Evolutionary conservation across 2,329 filamentous ascomycete species (phyloP).

Genomic region (Cryphonectria nitschkei): DNA sequence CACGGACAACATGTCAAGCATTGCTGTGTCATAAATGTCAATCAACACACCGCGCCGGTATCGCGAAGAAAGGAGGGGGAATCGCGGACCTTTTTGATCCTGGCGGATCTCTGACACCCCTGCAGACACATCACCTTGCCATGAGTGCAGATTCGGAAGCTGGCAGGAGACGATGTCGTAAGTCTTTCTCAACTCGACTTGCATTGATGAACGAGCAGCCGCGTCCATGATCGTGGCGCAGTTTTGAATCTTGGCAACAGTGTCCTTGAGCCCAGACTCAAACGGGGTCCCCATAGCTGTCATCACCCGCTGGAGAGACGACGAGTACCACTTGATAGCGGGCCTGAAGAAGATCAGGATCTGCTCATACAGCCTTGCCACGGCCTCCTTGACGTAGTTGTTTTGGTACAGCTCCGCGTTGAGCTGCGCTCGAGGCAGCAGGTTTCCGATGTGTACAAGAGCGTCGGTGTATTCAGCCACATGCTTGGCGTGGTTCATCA

Average conservation of each 20-base stretch:
- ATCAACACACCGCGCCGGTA: neutral
- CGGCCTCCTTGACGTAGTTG: conserved; percentile 1
- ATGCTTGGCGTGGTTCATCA: conserved; percentile 8
- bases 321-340: conserved; percentile 7
- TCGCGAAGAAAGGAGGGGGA: neutral
- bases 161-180: neutral
- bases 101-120: neutral
- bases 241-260: neutral
- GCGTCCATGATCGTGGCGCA: conserved; percentile 3
- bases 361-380: conserved; percentile 1
- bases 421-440: conserved; percentile 4
- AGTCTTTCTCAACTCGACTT: neutral
- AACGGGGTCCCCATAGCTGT: neutral
- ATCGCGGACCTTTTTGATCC: neutral
- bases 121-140: neutral
- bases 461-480: neutral
- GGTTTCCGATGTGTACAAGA: neutral
- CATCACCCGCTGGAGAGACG: neutral
- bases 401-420: conserved; percentile 3
- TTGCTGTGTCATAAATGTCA: neutral
- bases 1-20: neutral
- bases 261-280: conserved; percentile 5
- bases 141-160: neutral
- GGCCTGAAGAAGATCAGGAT: conserved; percentile 4
- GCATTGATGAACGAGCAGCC: neutral